A percentile compares a stretch with the other conserved stretches of the same genome.
Evolutionary conservation across 2,329 filamentous ascomycete genomes (phyloP).

Genomic region (Trichoderma breve): DNA sequence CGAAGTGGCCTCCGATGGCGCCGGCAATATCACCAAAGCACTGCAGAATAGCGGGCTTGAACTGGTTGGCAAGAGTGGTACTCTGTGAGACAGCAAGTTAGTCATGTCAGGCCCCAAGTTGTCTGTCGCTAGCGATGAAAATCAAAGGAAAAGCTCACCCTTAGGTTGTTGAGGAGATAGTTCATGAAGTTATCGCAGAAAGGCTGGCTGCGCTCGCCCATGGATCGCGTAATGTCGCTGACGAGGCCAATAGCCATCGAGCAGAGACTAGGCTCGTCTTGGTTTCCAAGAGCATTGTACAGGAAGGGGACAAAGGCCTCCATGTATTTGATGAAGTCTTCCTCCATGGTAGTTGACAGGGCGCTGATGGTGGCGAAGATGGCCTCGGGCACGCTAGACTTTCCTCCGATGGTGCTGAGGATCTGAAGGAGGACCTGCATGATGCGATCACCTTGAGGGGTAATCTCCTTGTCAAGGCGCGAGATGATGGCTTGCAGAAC

Average conservation of each 20-base stretch:
- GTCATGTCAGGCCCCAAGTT: not conserved
- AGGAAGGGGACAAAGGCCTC: conserved; percentile 89
- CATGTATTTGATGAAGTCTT: conserved; percentile 97
- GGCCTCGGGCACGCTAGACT: conserved; percentile 92
- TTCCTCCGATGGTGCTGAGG: conserved; percentile 71
- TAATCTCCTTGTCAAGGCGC: conserved; percentile 86
- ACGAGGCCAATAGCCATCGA: conserved; percentile 97
- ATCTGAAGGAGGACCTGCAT: conserved; percentile 87
- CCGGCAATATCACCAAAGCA: conserved; percentile 98
- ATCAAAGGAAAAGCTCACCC: conserved; percentile 50
- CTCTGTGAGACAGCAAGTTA: conserved; percentile 50
- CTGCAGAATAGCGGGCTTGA: conserved; percentile 96
- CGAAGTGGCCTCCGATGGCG: conserved; percentile 87
- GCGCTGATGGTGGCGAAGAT: conserved; percentile 89
- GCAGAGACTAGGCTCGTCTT: conserved; percentile 91
- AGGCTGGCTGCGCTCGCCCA: conserved; percentile 86
- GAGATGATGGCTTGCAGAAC: conserved; percentile 90
- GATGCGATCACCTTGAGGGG: conserved; percentile 86
- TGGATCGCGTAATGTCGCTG: conserved; percentile 89
- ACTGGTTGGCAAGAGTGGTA: conserved; percentile 84
- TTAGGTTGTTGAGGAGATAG: conserved; percentile 86
- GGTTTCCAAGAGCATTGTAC: conserved; percentile 90
- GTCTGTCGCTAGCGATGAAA: not conserved
- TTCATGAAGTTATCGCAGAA: conserved; percentile 99
- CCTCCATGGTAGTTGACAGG: conserved; percentile 87